Percentiles rank a stretch among this genome's conserved stretches.
Conservation (phyloP, 257 asterid genomes). For the Rhazya stricta region DNA sequence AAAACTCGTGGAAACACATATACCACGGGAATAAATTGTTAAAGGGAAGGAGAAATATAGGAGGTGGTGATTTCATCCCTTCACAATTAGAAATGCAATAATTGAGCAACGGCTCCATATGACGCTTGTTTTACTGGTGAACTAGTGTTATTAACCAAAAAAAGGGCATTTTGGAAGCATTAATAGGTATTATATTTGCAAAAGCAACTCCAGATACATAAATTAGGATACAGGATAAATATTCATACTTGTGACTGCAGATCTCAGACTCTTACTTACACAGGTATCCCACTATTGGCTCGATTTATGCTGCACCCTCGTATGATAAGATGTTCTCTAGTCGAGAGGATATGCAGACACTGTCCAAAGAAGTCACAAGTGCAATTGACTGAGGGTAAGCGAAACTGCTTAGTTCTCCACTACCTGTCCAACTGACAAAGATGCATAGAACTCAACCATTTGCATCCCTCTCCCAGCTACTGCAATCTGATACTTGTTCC, state of each 20-base stretch:
- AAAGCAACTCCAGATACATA: not conserved
- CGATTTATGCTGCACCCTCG: not conserved
- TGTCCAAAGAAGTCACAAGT: not conserved
- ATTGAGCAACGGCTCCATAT: not conserved
- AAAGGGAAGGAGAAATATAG: not conserved
- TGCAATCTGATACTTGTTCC: constrained; percentile 71
- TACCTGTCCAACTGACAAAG: not conserved
- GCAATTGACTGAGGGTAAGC: not conserved
- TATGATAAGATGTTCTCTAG: not conserved
- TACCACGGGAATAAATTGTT: not conserved
- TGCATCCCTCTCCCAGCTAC: constrained; percentile 99
- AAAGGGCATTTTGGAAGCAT: not conserved
- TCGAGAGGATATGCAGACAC: not conserved
- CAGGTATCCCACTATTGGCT: not conserved
- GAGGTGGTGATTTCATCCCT: not conserved
- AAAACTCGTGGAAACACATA: not conserved
- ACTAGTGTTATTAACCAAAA: not conserved
- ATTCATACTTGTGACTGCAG: too few relatives aligned
- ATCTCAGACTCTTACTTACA: too few relatives aligned
- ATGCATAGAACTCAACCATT: constrained; percentile 59
- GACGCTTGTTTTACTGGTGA: not conserved
- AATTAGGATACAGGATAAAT: not conserved
- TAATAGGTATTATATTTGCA: too few relatives aligned
- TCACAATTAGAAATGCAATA: not conserved
- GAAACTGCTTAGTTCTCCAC: not conserved